Conservation (phyloP, 2,329 filamentous ascomycete species). For the Mariannaea sp. region DNA sequence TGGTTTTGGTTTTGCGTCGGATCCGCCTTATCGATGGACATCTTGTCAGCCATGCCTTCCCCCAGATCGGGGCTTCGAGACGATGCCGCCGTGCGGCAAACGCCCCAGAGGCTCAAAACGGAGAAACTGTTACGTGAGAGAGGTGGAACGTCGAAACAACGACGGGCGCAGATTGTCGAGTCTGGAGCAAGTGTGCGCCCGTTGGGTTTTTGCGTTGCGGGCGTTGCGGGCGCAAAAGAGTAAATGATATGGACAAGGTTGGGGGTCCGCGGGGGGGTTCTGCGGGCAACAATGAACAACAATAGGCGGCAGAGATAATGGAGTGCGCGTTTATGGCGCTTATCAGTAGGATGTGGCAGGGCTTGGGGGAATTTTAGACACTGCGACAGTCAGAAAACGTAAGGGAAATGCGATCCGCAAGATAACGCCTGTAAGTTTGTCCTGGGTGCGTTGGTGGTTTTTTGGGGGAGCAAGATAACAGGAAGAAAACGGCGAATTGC, state of each 20-base stretch:
- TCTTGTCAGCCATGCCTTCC: constrained; percentile 66
- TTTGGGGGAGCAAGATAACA: constrained; percentile 41
- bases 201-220: constrained; percentile 45
- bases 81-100: constrained; percentile 46
- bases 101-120: constrained; percentile 45
- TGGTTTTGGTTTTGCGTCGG: constrained; percentile 36
- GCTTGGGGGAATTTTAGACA: constrained; percentile 21
- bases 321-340: constrained; percentile 38
- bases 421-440: constrained; percentile 40
- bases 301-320: constrained; percentile 23
- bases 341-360: constrained; percentile 37
- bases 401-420: constrained; percentile 38
- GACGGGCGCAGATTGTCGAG: constrained; percentile 38
- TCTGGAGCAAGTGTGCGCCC: constrained; percentile 41
- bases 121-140: constrained; percentile 43
- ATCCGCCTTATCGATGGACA: constrained; percentile 66
- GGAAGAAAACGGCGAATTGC: constrained; percentile 27
- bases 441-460: constrained; percentile 29
- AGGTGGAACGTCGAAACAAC: constrained; percentile 38
- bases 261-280: constrained; percentile 38
- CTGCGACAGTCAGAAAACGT: constrained; percentile 32
- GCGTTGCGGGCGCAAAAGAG: constrained; percentile 44
- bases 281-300: constrained; percentile 1
- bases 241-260: constrained; percentile 36
- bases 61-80: constrained; percentile 38